A percentile compares a stretch with the other conserved stretches of the same genome.
Evolutionary conservation across 2,329 filamentous ascomycete species (phyloP).

Genomic region (Pseudogymnoascus sp.): DNA sequence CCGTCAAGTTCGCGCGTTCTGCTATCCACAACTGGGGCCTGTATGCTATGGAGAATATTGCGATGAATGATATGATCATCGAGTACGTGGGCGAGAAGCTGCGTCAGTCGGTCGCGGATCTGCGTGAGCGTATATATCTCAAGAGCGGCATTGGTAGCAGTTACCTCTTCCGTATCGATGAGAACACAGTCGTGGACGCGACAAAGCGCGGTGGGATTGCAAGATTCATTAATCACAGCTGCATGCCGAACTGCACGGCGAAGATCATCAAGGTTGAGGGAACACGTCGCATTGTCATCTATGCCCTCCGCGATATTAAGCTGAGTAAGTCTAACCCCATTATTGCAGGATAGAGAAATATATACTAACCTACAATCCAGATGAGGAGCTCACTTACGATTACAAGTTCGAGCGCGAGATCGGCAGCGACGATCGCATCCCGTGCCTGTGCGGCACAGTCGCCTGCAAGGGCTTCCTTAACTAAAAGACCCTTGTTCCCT

Average conservation of each 20-base stretch:
- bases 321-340: conserved; percentile 61
- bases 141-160: conserved; percentile 96
- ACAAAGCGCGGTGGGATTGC: conserved; percentile 98
- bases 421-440: conserved; percentile 88
- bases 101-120: conserved; percentile 92
- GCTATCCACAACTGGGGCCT: conserved; percentile 98
- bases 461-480: conserved; percentile 99
- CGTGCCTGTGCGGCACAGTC: conserved; percentile 90
- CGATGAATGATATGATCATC: conserved; percentile 98
- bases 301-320: conserved; percentile 88
- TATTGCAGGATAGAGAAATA: neutral
- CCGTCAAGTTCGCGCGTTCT: conserved; percentile 92
- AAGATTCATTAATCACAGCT: conserved; percentile 97
- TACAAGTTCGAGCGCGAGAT: conserved; percentile 99
- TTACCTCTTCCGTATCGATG: conserved; percentile 96
- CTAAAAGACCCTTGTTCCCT: conserved; percentile 37
- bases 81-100: conserved; percentile 98
- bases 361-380: conserved; percentile 38
- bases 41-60: conserved; percentile 95
- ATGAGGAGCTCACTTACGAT: conserved; percentile 98
- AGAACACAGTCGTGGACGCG: conserved; percentile 94
- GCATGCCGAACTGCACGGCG: conserved; percentile 95
- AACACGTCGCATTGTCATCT: conserved; percentile 97
- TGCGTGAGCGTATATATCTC: conserved; percentile 83
- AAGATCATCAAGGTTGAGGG: conserved; percentile 99